A percentile compares a stretch with the other conserved stretches of the same genome.
These are phyloP conservation scores for Zygoascus hellenicus DNA, from an alignment of 1,139 yeast species.

Conservation along the genomic window DNA sequence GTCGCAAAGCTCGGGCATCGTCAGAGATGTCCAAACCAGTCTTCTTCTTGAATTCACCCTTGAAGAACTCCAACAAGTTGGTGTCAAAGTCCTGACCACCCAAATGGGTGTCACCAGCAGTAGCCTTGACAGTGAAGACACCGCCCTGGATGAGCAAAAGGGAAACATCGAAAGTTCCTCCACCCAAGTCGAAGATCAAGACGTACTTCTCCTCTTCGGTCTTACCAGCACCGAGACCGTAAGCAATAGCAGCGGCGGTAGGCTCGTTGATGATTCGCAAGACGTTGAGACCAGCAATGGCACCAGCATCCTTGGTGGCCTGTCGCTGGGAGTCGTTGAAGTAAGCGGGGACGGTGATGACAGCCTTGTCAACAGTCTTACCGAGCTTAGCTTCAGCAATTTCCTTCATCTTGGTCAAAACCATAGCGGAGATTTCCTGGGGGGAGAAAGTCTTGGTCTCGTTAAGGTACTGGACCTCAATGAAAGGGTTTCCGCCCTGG, in stretches of 20 bases:
- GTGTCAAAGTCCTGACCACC: slow-evolving; percentile 96
- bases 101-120: slow-evolving; percentile 97
- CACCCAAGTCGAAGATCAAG: slow-evolving; percentile 91
- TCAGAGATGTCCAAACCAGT: slow-evolving; percentile 66
- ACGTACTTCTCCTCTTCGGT: slow-evolving; percentile 77
- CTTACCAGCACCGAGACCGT: slow-evolving; percentile 93
- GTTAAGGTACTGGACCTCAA: slow-evolving; percentile 89
- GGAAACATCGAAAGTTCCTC: slow-evolving; percentile 98
- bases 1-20: slow-evolving; percentile 79
- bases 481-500: slow-evolving; percentile 79
- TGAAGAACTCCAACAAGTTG: slow-evolving; percentile 73
- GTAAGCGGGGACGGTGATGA: slow-evolving; percentile 96
- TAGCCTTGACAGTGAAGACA: slow-evolving; percentile 93
- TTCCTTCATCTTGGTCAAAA: slow-evolving; percentile 94
- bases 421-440: slow-evolving; percentile 92
- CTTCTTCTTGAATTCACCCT: slow-evolving; percentile 80
- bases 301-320: slow-evolving; percentile 98
- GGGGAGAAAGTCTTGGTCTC: slow-evolving; percentile 95
- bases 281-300: slow-evolving; percentile 92
- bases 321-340: slow-evolving; percentile 98
- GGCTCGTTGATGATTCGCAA: slow-evolving; percentile 98
- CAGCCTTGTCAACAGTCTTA: slow-evolving; percentile 82
- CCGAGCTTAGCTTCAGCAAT: slow-evolving; percentile 91
- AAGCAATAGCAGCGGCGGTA: slow-evolving; percentile 97
- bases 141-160: slow-evolving; percentile 90